A percentile compares a stretch with the other conserved stretches of the same genome.
Evolutionary conservation across 2,329 filamentous ascomycete genomes (phyloP).

Genomic region (Colletotrichum brevisporum): DNA sequence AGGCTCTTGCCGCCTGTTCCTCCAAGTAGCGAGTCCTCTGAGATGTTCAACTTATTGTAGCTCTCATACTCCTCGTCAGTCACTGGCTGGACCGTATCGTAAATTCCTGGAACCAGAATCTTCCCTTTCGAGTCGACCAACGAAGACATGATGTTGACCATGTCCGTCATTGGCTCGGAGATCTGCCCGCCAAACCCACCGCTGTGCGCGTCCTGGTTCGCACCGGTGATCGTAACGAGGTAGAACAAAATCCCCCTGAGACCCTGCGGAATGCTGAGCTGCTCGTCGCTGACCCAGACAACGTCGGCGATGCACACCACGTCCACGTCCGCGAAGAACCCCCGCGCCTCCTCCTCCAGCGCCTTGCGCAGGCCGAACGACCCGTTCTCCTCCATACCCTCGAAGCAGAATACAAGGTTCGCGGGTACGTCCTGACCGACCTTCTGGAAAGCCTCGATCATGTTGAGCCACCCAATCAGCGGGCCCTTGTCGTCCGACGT

Average conservation of each 20-base stretch:
- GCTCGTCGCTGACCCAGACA: conserved; percentile 99
- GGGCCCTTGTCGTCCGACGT: conserved; percentile 98
- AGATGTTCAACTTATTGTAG: conserved; percentile 93
- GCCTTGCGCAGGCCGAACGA: conserved; percentile 96
- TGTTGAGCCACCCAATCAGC: conserved; percentile 96
- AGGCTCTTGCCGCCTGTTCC: conserved; percentile 90
- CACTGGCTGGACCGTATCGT: conserved; percentile 90
- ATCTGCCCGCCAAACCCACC: conserved; percentile 97
- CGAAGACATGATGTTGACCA: conserved; percentile 84
- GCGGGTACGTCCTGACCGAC: conserved; percentile 94
- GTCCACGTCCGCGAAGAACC: conserved; percentile 94
- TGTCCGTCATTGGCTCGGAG: conserved; percentile 98
- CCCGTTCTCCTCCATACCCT: conserved; percentile 99
- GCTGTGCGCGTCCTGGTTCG: conserved; percentile 93
- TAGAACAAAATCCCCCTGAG: conserved; percentile 99
- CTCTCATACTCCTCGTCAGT: conserved; percentile 87
- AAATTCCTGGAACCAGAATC: conserved; percentile 92
- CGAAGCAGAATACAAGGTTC: conserved; percentile 98
- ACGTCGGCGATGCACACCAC: conserved; percentile 99
- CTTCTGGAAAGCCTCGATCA: conserved; percentile 97
- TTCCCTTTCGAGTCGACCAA: conserved; percentile 92
- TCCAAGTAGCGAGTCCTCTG: conserved; percentile 94
- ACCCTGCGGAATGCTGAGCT: conserved; percentile 97
- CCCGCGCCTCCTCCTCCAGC: conserved; percentile 90
- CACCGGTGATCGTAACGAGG: conserved; percentile 89